Base-by-base conservation (phyloP, 2,329 filamentous ascomycete genomes). In the Lachnellula hyalina region DNA sequence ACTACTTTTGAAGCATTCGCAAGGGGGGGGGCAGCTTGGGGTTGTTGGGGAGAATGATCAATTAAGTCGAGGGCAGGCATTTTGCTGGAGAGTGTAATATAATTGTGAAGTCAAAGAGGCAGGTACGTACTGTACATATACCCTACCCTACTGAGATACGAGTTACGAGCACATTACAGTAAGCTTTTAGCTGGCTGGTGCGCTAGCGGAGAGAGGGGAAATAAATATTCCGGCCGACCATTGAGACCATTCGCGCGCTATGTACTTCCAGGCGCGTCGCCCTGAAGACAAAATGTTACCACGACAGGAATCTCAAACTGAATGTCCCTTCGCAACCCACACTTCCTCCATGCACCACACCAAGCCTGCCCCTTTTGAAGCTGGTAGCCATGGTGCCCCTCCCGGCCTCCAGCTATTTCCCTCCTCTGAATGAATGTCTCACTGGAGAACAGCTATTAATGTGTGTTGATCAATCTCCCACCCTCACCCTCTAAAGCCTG, bases 31-130 rank as follows among this genome's bases (percentile, higher is more conserved):
- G 86, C 85, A 51, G 87, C 86, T 60, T 87, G 81, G 56, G 90
- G 89, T 72, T 96, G 86, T 70, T 87, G 86, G 66, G 92, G 91
- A 57, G 93, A 96, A 73, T 96, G 86, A 70, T 96, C 93, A 60
- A 86, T 77, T 42, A 87, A 65, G 57, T 72, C 77, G 62, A 74
- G 70, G 54, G 70, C 62, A 58, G 73, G 64, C 76, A 78, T 78
- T 40, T 36, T 69, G 48, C 52, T 47, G 8, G 9, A 36, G 32
- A 53, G 51, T 51, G 19, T 45, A 35, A 23, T 41, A 41, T 50
- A 21, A 17, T 32, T 40, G 35, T 45, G 52, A 32, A 41, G 44
- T 4, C 19, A 21, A 11, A 21, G 46, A n/a, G 42, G 19, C 1
- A 32, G 28, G 28, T 32, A 32, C 28, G 28, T 32, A 32, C 28